Base-by-base conservation (phyloP, 2,329 filamentous ascomycete species). In the Pseudogymnoascus pannorum region DNA sequence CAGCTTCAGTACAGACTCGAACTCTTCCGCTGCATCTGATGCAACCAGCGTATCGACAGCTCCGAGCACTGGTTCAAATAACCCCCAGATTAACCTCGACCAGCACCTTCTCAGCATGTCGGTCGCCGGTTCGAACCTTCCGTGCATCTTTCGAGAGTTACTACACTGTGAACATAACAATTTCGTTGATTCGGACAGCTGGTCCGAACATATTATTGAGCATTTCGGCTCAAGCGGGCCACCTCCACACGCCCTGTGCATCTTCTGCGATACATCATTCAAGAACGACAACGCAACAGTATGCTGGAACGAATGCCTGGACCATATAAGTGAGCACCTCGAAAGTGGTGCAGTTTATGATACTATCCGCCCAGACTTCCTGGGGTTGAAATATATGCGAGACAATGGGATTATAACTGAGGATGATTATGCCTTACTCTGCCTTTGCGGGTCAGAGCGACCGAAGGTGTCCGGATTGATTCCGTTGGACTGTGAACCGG, bases 291-390 rank as follows among this genome's bases (percentile, higher is more conserved):
- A 69, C 59, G 61, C 61, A 1, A 6, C 18, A 9, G 8, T 8
- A n/a, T 68, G 61, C 40, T 72, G 68, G 68, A 31, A 26, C 0
- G 16, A 64, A 1, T 76, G 82, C 2, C 79, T 85, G 78, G 29
- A 68, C 2, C 83, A 86, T 64, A 79, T 84, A 58, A 74, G 71
- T 0, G 61, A 62, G 0, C 82, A 85, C 62, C 60, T 68, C 11
- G 40, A 69, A 2, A 72, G 71, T 0, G 60, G 66, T 5, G 66
- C 61, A 6, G 65, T 58, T 0, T 60, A 51, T 0, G 26, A 64
- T 0, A 16, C 73, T 3, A 71, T 72, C 58, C 70, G 75, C 1
- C 75, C 73, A 2, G 80, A 82, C 61, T 77, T 74, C 54, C 65
- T 63, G 29, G 66, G 81, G 22, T 64, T 80, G 14, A 63, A 75